Evolutionary conservation across 2,329 filamentous ascomycete genomes (phyloP).

Genomic region (Bipolaris victoriae): DNA sequence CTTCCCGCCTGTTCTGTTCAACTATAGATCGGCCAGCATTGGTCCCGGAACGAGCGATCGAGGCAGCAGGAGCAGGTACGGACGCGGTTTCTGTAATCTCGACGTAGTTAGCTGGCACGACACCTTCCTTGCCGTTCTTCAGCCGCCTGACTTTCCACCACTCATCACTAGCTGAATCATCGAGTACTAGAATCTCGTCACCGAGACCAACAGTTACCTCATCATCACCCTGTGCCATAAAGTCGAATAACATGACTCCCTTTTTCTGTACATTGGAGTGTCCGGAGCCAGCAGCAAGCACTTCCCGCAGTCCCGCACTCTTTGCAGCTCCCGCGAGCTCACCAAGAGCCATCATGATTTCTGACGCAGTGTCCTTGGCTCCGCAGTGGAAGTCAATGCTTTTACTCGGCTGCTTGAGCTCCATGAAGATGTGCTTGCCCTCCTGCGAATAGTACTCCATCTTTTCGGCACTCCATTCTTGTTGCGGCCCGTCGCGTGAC

Average conservation of each 20-base stretch:
- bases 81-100: constrained; percentile 77
- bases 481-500: constrained; percentile 77
- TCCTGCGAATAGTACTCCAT: constrained; percentile 98
- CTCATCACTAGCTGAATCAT: constrained; percentile 91
- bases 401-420: constrained; percentile 89
- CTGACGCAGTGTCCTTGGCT: constrained; percentile 93
- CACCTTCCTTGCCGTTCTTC: constrained; percentile 92
- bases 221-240: constrained; percentile 94
- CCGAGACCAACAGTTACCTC: constrained; percentile 90
- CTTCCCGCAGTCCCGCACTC: constrained; percentile 83
- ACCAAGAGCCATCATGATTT: constrained; percentile 86
- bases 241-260: constrained; percentile 89
- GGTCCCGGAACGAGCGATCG: constrained; percentile 59
- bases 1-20: constrained; percentile 78
- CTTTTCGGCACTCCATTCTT: constrained; percentile 93
- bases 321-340: constrained; percentile 86
- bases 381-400: constrained; percentile 97
- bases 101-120: constrained; percentile 95
- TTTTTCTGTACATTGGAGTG: constrained; percentile 70
- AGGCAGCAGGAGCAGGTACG: constrained; percentile 56
- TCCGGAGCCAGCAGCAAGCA: constrained; percentile 79
- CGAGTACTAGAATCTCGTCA: constrained; percentile 88
- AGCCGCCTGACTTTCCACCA: constrained; percentile 96
- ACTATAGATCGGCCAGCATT: constrained; percentile 70
- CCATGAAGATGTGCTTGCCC: constrained; percentile 96